Conservation (phyloP, 495 filamentous ascomycete genomes). For the Neurospora africana region DNA sequence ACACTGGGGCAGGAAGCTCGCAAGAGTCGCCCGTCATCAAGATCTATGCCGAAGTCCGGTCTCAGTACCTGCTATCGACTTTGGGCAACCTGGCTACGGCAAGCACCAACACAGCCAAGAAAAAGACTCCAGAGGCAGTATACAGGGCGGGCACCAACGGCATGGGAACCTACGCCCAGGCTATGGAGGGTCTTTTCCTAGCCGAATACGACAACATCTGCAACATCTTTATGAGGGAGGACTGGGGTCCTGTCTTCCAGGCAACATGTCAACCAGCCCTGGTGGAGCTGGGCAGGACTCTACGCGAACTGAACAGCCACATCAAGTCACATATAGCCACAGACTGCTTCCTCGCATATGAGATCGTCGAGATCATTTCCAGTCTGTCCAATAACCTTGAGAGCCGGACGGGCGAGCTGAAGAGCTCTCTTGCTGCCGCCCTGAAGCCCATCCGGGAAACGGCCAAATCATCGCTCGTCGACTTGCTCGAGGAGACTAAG, state of each 20-base stretch:
- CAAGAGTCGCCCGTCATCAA: slow-evolving; percentile 55
- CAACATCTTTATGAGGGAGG: slow-evolving; percentile 69
- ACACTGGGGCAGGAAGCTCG: slow-evolving; percentile 30
- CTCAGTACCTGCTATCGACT: slow-evolving; percentile 69
- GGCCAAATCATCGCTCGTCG: slow-evolving; percentile 71
- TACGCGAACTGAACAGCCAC: slow-evolving; percentile 81
- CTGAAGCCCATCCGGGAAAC: slow-evolving; percentile 86
- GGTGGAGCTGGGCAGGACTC: slow-evolving; percentile 70
- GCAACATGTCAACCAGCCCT: slow-evolving; percentile 67
- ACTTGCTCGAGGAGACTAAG: slow-evolving; percentile 80
- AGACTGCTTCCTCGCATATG: slow-evolving; percentile 92
- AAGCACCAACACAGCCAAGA: slow-evolving; percentile 78
- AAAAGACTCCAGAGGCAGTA: slow-evolving; percentile 64
- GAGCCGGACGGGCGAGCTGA: slow-evolving; percentile 72
- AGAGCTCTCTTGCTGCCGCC: slow-evolving; percentile 69
- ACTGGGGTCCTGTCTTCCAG: slow-evolving; percentile 68
- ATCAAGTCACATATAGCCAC: slow-evolving; percentile 78
- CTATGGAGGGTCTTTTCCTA: slow-evolving; percentile 73
- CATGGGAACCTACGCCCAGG: slow-evolving; percentile 79
- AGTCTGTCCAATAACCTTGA: slow-evolving; percentile 71
- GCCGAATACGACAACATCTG: slow-evolving; percentile 85
- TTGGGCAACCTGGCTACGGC: slow-evolving; percentile 79
- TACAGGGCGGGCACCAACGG: slow-evolving; percentile 90
- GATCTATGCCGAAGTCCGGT: slow-evolving; percentile 76
- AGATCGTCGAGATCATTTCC: slow-evolving; percentile 88